Conservation (phyloP, 176 grass and related monocot species). For the Musa beccarii region DNA sequence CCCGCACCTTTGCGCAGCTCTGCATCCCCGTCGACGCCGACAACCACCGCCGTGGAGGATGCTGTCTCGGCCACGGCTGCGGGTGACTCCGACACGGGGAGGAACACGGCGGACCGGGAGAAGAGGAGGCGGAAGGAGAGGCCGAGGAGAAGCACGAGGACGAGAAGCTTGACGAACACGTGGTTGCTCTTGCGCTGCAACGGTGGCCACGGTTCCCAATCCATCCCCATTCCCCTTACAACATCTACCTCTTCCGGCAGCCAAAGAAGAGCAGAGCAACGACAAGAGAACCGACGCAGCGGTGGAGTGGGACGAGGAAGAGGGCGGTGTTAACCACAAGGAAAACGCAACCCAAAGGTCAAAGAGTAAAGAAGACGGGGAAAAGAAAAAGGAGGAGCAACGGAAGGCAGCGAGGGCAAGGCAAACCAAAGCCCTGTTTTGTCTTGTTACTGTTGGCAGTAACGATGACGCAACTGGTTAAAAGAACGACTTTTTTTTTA, state of each 20-base stretch:
- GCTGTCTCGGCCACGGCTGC: background rate
- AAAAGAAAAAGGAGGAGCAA: too few species aligned
- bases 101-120: slow-evolving; percentile 5
- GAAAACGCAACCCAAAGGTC: too few species aligned
- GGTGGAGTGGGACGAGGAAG: background rate
- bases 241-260: background rate
- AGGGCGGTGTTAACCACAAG: background rate
- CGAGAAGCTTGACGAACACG: slow-evolving; percentile 36
- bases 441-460: too few species aligned
- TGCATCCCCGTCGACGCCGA: background rate
- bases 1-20: slow-evolving; percentile 7
- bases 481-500: too few species aligned
- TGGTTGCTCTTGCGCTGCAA: slow-evolving; percentile 22
- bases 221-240: slow-evolving; percentile 12
- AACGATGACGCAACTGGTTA: too few species aligned
- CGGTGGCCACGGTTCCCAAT: slow-evolving; percentile 3
- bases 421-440: too few species aligned
- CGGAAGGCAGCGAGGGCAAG: too few species aligned
- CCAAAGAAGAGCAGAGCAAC: background rate
- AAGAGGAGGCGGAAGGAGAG: slow-evolving; percentile 44
- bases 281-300: background rate
- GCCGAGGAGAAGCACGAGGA: slow-evolving; percentile 35
- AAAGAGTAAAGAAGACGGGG: too few species aligned
- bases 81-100: background rate
- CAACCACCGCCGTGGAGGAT: background rate